Percentiles rank a stretch among this genome's conserved stretches.
These are phyloP conservation scores for Wickerhamiella dianesei DNA, from an alignment of 805 yeast genomes.

Conservation along the genomic window DNA sequence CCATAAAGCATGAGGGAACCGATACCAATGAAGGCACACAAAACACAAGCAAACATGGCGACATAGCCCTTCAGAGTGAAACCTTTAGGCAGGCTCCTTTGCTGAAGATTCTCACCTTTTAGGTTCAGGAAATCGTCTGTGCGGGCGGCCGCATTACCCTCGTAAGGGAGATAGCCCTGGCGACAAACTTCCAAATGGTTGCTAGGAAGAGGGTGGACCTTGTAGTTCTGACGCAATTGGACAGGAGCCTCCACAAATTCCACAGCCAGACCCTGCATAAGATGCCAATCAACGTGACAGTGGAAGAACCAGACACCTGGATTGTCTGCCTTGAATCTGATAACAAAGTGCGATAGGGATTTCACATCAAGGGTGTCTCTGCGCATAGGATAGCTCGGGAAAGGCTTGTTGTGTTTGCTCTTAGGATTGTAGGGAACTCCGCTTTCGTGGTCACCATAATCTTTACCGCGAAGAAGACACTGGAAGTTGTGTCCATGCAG, in stretches of 20 bases:
- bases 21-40: constrained; percentile 77
- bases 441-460: constrained; percentile 27
- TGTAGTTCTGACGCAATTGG: constrained; percentile 42
- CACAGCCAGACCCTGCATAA: constrained; percentile 83
- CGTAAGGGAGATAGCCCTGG: constrained; percentile 35
- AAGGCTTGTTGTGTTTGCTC: constrained; percentile 29
- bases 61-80: constrained; percentile 93
- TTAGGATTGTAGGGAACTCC: constrained; percentile 34
- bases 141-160: constrained; percentile 89
- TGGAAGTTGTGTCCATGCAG: constrained; percentile 82
- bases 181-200: constrained; percentile 49
- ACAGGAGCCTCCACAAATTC: constrained; percentile 73
- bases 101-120: constrained; percentile 62
- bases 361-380: constrained; percentile 72
- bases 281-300: constrained; percentile 98
- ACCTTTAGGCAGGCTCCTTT: constrained; percentile 57
- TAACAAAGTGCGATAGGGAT: constrained; percentile 72
- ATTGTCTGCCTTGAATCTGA: constrained; percentile 82
- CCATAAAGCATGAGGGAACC: constrained; percentile 70
- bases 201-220: constrained; percentile 35
- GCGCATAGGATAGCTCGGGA: constrained; percentile 64
- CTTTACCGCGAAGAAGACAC: constrained; percentile 45
- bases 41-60: constrained; percentile 79
- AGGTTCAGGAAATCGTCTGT: constrained; percentile 48
- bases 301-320: constrained; percentile 99